phyloP scores from a whole-genome alignment of 2,329 filamentous ascomycete species.

The Aspergillus vadensis region DNA sequence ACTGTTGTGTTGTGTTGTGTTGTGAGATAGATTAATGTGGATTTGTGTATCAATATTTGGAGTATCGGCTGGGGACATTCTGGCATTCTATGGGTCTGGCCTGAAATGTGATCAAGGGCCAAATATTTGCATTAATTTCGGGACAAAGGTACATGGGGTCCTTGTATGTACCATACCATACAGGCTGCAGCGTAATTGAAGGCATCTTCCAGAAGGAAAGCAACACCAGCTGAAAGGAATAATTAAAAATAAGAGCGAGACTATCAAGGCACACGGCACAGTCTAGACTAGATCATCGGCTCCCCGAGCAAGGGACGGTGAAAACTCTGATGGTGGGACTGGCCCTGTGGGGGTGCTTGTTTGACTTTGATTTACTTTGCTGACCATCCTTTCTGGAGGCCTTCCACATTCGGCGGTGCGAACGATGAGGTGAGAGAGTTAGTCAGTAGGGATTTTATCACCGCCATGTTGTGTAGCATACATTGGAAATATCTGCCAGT shows the following conservation, averaged over 20 bases:
- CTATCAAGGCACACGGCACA: conserved; percentile 10
- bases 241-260: conserved; percentile 8
- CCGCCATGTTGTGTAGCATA: not conserved
- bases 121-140: not conserved
- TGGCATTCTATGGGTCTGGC: not conserved
- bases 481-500: not conserved
- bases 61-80: not conserved
- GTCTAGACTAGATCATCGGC: conserved; percentile 16
- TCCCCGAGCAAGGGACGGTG: conserved; percentile 21
- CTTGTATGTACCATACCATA: conserved; percentile 19
- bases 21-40: not conserved
- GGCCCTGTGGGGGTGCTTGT: conserved; percentile 8
- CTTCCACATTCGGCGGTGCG: not conserved
- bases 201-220: conserved; percentile 2
- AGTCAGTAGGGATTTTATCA: not conserved
- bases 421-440: not conserved
- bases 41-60: not conserved
- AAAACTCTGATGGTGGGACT: conserved; percentile 26
- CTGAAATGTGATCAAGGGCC: not conserved
- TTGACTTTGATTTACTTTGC: conserved; percentile 13
- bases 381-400: conserved; percentile 1
- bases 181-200: not conserved
- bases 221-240: not conserved
- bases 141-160: not conserved
- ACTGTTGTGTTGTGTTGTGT: not conserved